Evolutionary conservation across 768 basidiomycete species (phyloP).

Genomic region (Podaxis sp.): DNA sequence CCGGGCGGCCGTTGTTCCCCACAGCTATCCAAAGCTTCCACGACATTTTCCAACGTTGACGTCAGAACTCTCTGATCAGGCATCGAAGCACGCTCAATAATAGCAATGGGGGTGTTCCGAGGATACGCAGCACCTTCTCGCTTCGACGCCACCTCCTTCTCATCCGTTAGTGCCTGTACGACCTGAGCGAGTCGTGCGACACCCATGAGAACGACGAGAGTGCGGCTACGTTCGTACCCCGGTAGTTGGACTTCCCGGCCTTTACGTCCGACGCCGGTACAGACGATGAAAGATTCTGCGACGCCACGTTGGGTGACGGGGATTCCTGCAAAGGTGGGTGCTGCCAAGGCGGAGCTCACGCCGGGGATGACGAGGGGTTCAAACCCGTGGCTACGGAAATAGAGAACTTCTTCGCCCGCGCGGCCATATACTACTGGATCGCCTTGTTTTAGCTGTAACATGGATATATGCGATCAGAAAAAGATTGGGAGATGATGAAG

Average conservation of each 20-base stretch:
- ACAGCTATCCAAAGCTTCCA: conserved; percentile 63
- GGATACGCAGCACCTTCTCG: conserved; percentile 65
- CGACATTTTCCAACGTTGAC: conserved; percentile 75
- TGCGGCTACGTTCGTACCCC: conserved; percentile 79
- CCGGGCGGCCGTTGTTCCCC: conserved; percentile 94
- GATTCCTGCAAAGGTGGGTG: conserved; percentile 85
- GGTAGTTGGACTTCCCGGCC: conserved; percentile 86
- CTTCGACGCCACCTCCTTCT: conserved; percentile 10
- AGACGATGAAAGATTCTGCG: conserved; percentile 84
- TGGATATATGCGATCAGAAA: not conserved
- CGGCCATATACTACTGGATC: conserved; percentile 96
- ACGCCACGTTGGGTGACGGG: conserved; percentile 96
- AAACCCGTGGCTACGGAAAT: conserved; percentile 85
- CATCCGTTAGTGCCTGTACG: conserved; percentile 53
- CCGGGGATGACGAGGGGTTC: conserved; percentile 88
- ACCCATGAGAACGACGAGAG: conserved; percentile 91
- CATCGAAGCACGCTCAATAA: conserved; percentile 94
- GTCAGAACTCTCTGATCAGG: conserved; percentile 86
- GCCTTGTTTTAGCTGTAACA: conserved; percentile 85
- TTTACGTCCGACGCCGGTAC: conserved; percentile 89
- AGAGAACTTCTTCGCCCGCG: conserved; percentile 91
- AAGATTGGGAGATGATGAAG: not conserved
- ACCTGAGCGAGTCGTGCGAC: conserved; percentile 82
- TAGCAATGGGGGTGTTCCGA: conserved; percentile 75
- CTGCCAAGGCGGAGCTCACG: conserved; percentile 86